phyloP scores from a whole-genome alignment of 345 rosid genomes.

The Tarenaya hassleriana region DNA sequence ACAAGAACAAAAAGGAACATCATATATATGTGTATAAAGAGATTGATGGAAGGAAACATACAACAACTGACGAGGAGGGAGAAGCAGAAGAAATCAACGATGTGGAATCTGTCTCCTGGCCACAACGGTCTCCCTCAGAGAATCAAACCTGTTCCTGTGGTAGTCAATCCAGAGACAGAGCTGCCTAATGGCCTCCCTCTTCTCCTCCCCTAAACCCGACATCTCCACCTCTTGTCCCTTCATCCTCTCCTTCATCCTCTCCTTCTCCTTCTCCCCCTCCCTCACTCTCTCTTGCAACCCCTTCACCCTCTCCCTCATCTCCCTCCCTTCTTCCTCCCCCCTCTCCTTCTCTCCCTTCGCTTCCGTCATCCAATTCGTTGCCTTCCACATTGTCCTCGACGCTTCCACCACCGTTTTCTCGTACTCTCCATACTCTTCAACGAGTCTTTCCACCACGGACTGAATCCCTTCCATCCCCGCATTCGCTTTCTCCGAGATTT shows the following conservation, averaged over 20 bases:
- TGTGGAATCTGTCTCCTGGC: too few relatives aligned
- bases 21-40: too few relatives aligned
- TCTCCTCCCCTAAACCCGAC: conserved; percentile 56
- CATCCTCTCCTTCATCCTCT: conserved; percentile 37
- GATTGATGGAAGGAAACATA: too few relatives aligned
- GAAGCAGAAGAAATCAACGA: too few relatives aligned
- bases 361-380: conserved; percentile 42
- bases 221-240: conserved; percentile 45
- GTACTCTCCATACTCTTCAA: conserved; percentile 33
- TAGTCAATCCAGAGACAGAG: conserved; percentile 84
- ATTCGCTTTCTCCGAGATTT: conserved; percentile 37
- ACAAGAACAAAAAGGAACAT: too few relatives aligned
- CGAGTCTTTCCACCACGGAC: conserved; percentile 32
- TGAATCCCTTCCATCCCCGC: conserved; percentile 35
- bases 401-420: conserved; percentile 36
- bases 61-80: too few relatives aligned
- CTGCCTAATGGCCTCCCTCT: conserved; percentile 83
- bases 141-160: conserved; percentile 52
- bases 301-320: conserved; percentile 27
- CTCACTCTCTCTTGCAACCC: conserved; percentile 39
- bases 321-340: conserved; percentile 28
- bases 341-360: conserved; percentile 32
- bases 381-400: conserved; percentile 35
- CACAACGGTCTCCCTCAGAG: conserved; percentile 35
- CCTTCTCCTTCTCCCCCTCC: conserved; percentile 48